A percentile compares a stretch with the other conserved stretches of the same genome.
phyloP scores from a whole-genome alignment of 129 eudicot species.

The Dittrichia graveolens region DNA sequence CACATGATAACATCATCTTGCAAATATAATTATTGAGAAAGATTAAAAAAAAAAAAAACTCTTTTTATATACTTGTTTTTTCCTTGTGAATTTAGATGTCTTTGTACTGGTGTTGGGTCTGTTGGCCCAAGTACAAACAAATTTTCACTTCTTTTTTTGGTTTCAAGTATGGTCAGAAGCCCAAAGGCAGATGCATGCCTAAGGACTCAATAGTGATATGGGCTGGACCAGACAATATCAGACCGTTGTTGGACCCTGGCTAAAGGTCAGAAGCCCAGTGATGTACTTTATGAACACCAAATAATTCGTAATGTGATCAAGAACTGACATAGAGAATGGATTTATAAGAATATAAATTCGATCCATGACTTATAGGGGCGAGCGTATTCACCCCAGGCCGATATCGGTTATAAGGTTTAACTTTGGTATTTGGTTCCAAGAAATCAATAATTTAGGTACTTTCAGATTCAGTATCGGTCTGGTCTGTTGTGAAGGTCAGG shows the following conservation, averaged over 20 bases:
- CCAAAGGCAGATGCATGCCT: constrained; percentile 1
- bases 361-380: neutral
- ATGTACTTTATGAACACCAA: no score
- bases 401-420: no score
- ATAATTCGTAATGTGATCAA: no score
- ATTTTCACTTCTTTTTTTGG: neutral
- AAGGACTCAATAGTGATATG: neutral
- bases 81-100: neutral
- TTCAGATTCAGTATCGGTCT: no score
- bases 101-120: neutral
- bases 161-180: neutral
- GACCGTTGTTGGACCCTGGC: neutral
- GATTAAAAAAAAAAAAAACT: neutral
- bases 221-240: neutral
- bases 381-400: no score
- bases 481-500: no score
- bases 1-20: constrained; percentile 9
- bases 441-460: no score
- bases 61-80: neutral
- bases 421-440: no score
- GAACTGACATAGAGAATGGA: no score
- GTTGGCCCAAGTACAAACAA: neutral
- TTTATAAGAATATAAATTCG: neutral
- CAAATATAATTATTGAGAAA: constrained; percentile 1
- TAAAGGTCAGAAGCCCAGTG: no score